Evolutionary conservation across 2,329 filamentous ascomycete species (phyloP), one percentile per base, ranked within the genome.

Genomic region (Sclerotinia trifoliorum): DNA sequence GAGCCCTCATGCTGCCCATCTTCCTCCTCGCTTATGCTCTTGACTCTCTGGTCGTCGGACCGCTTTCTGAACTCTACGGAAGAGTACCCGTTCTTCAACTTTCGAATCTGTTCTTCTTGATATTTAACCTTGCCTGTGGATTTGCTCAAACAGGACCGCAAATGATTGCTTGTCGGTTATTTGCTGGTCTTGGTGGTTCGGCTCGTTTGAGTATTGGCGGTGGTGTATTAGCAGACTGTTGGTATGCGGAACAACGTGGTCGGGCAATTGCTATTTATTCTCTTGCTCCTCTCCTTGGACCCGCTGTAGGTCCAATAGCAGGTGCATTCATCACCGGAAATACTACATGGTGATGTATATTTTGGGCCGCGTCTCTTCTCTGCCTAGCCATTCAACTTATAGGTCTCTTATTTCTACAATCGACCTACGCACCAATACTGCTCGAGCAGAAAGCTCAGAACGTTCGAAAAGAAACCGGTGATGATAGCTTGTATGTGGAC

Each of bases 41-140:
- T 44, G 81, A 81, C 0, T 81, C 82, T 0, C 67, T 77, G 2
- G 68, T 91, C 5, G 90, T 88, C 84, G 89, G 89, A 1, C 88
- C 88, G 0, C 77, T 83, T 6, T 83, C 83, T 0, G 84, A 86
- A 69, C 75, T 84, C 0, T 84, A 81, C 61, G 84, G 83, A 0
- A 73, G 84, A 1, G 73, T 78, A 55, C 72, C 73, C 0, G 74
- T 85, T 13, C 72, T 83, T 2, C 82, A 84, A 67, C 65, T 72
- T 0, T 80, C 80, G 3, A 86, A 83, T 69, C 48, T 83, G 0
- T 81, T 84, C 74, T 88, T 85, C 69, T 74, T 86, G 0, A 71
- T 83, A 29, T 87, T 84, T 79, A 87, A 85, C 67, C 73, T 86
- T 1, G 80, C 77, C 0, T 87, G 83, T 64, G 83, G 81, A 0